Base-by-base conservation (phyloP, 306 rosid genomes). In the Pyrus pyrifolia region DNA sequence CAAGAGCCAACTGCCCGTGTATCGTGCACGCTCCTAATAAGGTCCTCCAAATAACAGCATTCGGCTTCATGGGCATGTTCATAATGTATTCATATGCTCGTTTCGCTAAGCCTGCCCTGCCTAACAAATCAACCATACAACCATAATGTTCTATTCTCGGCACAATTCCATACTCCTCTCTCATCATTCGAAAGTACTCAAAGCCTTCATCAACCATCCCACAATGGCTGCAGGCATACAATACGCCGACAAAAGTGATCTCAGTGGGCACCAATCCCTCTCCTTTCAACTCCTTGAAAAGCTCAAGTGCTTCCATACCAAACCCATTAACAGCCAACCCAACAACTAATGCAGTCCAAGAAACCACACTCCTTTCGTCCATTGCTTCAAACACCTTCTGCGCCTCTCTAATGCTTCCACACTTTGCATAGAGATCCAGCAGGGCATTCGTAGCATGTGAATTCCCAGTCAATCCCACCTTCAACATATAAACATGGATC, bases 141-240 rank as follows among this genome's bases (percentile, higher is more conserved):
- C 86, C 86, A 71, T 85, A 75, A 35, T 85, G 89, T 44, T 85
- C 86, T 19, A 83, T 82, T 72, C 79, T 74, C 19, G 86, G 81
- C 29, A 12, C 80, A 57, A 85, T 82, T 25, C 77, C 67, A 45
- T 80, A 85, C 35, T 77, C 73, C 55, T 80, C 84, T 31, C 80
- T 33, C 89, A 85, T 85, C 70, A 73, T 70, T 73, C 67, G 73
- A 53, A 85, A 82, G 66, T 82, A 85, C 18, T n/a, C 4, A 25
- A 85, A 82, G 45, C 86, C 88, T 79, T 82, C 80, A 21, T 85
- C 78, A 13, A 85, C 84, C 80, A 82, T 72, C 64, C 88, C 84
- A 11, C 88, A 82, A 27, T 85, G 88, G 66, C 86, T 82, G 59
- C 86, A 85, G 22, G 88, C 88, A 70, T 85, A 85, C 70, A 85